A percentile compares a stretch with the other conserved stretches of the same genome.
phyloP scores from a whole-genome alignment of 2,329 filamentous ascomycete genomes.

The Trichoderma citrinoviride region DNA sequence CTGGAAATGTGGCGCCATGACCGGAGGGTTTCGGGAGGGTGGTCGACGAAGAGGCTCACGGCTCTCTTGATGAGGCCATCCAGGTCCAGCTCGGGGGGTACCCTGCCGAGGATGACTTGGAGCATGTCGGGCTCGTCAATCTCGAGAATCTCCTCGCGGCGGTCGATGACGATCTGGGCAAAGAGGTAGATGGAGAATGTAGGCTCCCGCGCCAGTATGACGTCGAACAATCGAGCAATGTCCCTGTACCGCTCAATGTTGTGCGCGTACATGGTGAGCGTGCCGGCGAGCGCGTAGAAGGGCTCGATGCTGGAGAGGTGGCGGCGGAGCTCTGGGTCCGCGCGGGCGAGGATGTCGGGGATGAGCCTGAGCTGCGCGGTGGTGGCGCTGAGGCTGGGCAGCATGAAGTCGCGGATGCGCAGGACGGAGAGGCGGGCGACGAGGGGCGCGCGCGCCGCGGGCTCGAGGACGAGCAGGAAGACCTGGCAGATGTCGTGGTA shows the following conservation, averaged over 20 bases:
- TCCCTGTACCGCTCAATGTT: slow-evolving; percentile 87
- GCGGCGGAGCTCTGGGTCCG: slow-evolving; percentile 67
- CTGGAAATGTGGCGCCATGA: slow-evolving; percentile 71
- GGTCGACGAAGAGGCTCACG: slow-evolving; percentile 56
- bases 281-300: slow-evolving; percentile 91
- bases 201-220: slow-evolving; percentile 82
- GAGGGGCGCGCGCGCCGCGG: slow-evolving; percentile 56
- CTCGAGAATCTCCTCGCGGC: slow-evolving; percentile 80
- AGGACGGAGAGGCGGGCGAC: slow-evolving; percentile 82
- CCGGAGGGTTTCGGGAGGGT: slow-evolving; percentile 71
- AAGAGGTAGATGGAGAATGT: slow-evolving; percentile 89
- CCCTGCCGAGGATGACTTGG: slow-evolving; percentile 80
- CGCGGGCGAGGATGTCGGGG: slow-evolving; percentile 71
- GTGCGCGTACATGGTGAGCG: slow-evolving; percentile 93
- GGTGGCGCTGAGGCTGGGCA: slow-evolving; percentile 78
- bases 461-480: slow-evolving; percentile 77
- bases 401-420: slow-evolving; percentile 96
- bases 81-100: slow-evolving; percentile 77
- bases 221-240: slow-evolving; percentile 90
- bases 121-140: slow-evolving; percentile 94
- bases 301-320: slow-evolving; percentile 80
- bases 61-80: slow-evolving; percentile 72
- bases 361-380: slow-evolving; percentile 83
- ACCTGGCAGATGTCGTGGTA: slow-evolving; percentile 99
- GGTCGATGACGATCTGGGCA: slow-evolving; percentile 78